Evolutionary conservation across 192 early-diverging fungal species (phyloP).

Genomic region (Coemansia asiatica): DNA sequence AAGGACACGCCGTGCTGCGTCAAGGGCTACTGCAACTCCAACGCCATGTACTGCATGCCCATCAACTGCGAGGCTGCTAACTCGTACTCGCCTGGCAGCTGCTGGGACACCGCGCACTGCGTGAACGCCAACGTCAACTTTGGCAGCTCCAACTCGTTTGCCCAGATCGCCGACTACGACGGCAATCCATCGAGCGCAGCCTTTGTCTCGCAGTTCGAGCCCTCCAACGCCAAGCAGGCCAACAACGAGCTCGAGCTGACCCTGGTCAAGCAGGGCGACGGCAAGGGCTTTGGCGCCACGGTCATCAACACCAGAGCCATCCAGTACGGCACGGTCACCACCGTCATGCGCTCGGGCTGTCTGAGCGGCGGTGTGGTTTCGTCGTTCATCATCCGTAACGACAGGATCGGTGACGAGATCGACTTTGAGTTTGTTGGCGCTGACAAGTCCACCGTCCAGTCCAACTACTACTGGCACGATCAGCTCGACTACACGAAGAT

Average conservation of each 20-base stretch:
- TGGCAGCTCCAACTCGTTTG: constrained; percentile 27
- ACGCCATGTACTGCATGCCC: constrained; percentile 43
- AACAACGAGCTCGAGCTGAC: constrained; percentile 48
- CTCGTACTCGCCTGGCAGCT: constrained; percentile 42
- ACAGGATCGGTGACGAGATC: constrained; percentile 58
- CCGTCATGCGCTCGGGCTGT: constrained; percentile 57
- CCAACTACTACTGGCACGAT: constrained; percentile 61
- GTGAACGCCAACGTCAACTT: constrained; percentile 42
- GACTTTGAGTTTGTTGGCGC: constrained; percentile 65
- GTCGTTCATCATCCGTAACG: constrained; percentile 61
- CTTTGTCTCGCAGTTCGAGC: constrained; percentile 59
- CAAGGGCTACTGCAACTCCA: constrained; percentile 43
- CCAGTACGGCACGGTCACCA: constrained; percentile 59
- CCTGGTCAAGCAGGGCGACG: constrained; percentile 48
- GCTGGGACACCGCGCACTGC: constrained; percentile 47
- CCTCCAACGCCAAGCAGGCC: constrained; percentile 51
- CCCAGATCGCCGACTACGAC: constrained; percentile 44
- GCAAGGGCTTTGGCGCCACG: constrained; percentile 60
- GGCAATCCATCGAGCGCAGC: constrained; percentile 55
- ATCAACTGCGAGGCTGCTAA: constrained; percentile 45
- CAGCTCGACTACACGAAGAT: constrained; percentile 58
- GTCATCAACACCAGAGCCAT: constrained; percentile 59
- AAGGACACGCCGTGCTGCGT: constrained; percentile 48
- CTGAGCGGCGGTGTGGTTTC: constrained; percentile 57
- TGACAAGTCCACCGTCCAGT: constrained; percentile 55